These are phyloP conservation scores for Aegilops longissima DNA, from an alignment of 176 grass and related monocot genomes.

Conservation along the genomic window DNA sequence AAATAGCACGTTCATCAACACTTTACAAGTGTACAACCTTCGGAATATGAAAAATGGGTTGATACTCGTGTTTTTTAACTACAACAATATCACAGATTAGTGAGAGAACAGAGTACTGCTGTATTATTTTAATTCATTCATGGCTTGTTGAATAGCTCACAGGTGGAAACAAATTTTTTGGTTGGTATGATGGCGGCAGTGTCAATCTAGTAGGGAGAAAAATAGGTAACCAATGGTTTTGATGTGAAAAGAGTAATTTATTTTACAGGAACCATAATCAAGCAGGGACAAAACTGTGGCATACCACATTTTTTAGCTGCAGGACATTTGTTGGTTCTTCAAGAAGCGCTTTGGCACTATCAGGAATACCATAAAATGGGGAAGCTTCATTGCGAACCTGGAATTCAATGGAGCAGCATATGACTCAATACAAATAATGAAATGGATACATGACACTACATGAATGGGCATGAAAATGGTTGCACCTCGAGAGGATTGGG, in stretches of 20 bases:
- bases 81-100: background rate
- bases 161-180: background rate
- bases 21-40: slow-evolving; percentile 24
- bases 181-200: slow-evolving; percentile 5
- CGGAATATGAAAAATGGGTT: slow-evolving; percentile 24
- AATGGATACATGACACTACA: slow-evolving; percentile 25
- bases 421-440: slow-evolving; percentile 27
- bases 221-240: slow-evolving; percentile 11
- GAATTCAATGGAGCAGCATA: slow-evolving; percentile 13
- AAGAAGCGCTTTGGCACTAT: slow-evolving; percentile 67
- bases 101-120: background rate
- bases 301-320: slow-evolving; percentile 88
- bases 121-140: slow-evolving; percentile 5
- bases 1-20: slow-evolving; percentile 23
- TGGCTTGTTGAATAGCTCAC: background rate
- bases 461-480: slow-evolving; percentile 28
- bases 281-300: slow-evolving; percentile 16
- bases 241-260: background rate
- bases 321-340: slow-evolving; percentile 70
- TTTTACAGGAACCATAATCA: slow-evolving; percentile 2
- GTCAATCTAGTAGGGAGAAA: background rate
- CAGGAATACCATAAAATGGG: slow-evolving; percentile 80
- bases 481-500: slow-evolving; percentile 54
- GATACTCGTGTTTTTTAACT: slow-evolving; percentile 1
- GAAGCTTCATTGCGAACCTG: slow-evolving; percentile 45